phyloP scores from a whole-genome alignment of 768 basidiomycete genomes.

The Amanita polypyramis region DNA sequence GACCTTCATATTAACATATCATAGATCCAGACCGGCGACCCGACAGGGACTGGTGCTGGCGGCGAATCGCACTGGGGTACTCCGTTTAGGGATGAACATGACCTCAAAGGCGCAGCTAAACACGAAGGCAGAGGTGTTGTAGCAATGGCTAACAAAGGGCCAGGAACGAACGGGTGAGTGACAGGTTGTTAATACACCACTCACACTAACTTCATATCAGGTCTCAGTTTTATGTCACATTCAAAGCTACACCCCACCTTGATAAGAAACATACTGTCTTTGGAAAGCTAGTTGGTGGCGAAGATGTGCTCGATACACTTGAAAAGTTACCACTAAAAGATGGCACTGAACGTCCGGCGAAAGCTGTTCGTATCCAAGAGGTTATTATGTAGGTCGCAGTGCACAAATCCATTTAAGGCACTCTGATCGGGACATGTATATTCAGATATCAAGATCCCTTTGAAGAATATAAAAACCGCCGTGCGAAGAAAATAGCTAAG shows the following conservation, averaged over 20 bases:
- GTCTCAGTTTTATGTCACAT: conserved; percentile 92
- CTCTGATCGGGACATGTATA: conserved; percentile 5
- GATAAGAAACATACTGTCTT: conserved; percentile 96
- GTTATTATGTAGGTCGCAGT: conserved; percentile 62
- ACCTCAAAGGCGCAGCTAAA: conserved; percentile 78
- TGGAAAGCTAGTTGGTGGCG: conserved; percentile 93
- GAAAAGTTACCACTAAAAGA: conserved; percentile 76
- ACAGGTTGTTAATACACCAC: background rate
- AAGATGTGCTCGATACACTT: conserved; percentile 77
- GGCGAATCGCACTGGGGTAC: conserved; percentile 93
- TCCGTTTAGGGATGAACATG: conserved; percentile 91
- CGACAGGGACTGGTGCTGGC: conserved; percentile 90
- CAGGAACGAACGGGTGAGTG: conserved; percentile 74
- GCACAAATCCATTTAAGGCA: background rate
- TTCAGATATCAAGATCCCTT: conserved; percentile 89
- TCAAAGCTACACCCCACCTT: conserved; percentile 71
- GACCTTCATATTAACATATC: background rate
- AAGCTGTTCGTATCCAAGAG: conserved; percentile 77
- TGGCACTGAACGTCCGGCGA: conserved; percentile 80
- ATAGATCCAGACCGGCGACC: conserved; percentile 96
- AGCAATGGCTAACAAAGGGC: conserved; percentile 94
- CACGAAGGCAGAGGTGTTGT: conserved; percentile 78
- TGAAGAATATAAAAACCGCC: conserved; percentile 79
- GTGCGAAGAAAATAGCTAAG: conserved; percentile 67
- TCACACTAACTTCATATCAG: conserved; percentile 24